These are phyloP conservation scores for Jacaranda mimosifolia DNA, from an alignment of 257 asterid species.

Conservation along the genomic window DNA sequence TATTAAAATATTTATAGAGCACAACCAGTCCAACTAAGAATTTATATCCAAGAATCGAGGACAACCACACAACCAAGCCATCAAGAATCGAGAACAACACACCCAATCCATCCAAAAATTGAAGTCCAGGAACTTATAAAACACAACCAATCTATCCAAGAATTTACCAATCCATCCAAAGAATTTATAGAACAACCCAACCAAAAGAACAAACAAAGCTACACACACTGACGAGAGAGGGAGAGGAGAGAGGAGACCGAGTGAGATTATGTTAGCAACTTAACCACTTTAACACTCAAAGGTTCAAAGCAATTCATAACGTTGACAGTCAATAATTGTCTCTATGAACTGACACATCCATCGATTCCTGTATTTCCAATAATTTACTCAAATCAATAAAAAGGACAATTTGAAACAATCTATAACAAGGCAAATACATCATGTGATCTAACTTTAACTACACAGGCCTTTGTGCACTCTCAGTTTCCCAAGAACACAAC, in stretches of 20 bases:
- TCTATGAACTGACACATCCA: constrained; percentile 38
- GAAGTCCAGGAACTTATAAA: too few relatives aligned
- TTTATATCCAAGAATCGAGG: too few relatives aligned
- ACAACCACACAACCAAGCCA: too few relatives aligned
- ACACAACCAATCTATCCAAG: too few relatives aligned
- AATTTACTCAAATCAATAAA: constrained; percentile 42
- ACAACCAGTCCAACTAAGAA: too few relatives aligned
- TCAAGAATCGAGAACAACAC: too few relatives aligned
- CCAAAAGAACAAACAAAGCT: too few relatives aligned
- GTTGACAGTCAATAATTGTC: constrained; percentile 29
- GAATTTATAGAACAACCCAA: too few relatives aligned
- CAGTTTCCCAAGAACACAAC: constrained; percentile 21
- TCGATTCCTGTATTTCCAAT: constrained; percentile 38
- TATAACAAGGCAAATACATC: constrained; percentile 28
- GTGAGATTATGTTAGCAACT: background rate
- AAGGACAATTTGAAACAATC: constrained; percentile 19
- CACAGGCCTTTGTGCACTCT: constrained; percentile 19
- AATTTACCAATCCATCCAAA: too few relatives aligned
- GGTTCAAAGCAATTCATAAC: background rate
- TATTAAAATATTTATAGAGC: too few relatives aligned
- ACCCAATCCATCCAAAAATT: too few relatives aligned
- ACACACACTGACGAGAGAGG: too few relatives aligned
- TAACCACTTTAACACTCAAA: constrained; percentile 30
- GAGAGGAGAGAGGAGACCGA: background rate
- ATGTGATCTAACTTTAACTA: constrained; percentile 20